These are phyloP conservation scores for Magnaporthiopsis incrustans DNA, from an alignment of 2,329 filamentous ascomycete species.

Conservation along the genomic window DNA sequence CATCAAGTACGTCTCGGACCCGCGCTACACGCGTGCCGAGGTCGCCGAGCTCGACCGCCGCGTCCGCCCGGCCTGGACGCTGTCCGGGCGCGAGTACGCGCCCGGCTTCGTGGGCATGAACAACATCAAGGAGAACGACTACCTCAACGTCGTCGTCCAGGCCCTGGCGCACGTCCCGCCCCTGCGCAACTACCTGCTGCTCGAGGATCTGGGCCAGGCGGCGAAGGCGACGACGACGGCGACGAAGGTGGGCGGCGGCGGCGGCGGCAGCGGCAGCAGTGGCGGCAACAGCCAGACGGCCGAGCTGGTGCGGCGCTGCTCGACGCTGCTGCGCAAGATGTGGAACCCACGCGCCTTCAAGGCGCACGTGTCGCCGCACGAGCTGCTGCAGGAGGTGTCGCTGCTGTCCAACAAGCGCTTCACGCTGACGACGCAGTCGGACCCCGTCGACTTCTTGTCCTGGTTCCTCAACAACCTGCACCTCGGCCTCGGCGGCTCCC, in stretches of 20 bases:
- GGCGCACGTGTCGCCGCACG: slow-evolving; percentile 92
- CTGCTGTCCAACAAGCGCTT: slow-evolving; percentile 88
- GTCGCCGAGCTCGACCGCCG: slow-evolving; percentile 68
- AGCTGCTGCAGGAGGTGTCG: slow-evolving; percentile 84
- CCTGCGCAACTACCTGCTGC: slow-evolving; percentile 82
- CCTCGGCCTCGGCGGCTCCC: slow-evolving; percentile 81
- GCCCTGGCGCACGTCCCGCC: slow-evolving; percentile 84
- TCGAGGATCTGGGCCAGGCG: slow-evolving; percentile 61
- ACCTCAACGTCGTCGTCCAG: slow-evolving; percentile 92
- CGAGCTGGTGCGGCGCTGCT: slow-evolving; percentile 81
- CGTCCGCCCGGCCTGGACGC: slow-evolving; percentile 59
- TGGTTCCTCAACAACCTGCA: slow-evolving; percentile 98
- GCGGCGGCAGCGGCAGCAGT: neutral
- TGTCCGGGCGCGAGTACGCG: slow-evolving; percentile 76
- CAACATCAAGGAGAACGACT: slow-evolving; percentile 99
- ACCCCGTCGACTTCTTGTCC: slow-evolving; percentile 91
- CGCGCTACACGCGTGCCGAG: slow-evolving; percentile 71
- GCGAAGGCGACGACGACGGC: neutral
- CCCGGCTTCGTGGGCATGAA: slow-evolving; percentile 98
- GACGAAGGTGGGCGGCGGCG: no score
- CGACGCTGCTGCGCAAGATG: slow-evolving; percentile 87
- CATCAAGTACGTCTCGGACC: slow-evolving; percentile 96
- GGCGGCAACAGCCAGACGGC: slow-evolving; percentile 27
- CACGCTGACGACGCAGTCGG: slow-evolving; percentile 81
- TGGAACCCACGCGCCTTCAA: slow-evolving; percentile 98